Percentiles rank a stretch among this genome's conserved stretches.
Evolutionary conservation across 352 stramenopile species (phyloP).

Genomic region (Phytophthora foliorum): DNA sequence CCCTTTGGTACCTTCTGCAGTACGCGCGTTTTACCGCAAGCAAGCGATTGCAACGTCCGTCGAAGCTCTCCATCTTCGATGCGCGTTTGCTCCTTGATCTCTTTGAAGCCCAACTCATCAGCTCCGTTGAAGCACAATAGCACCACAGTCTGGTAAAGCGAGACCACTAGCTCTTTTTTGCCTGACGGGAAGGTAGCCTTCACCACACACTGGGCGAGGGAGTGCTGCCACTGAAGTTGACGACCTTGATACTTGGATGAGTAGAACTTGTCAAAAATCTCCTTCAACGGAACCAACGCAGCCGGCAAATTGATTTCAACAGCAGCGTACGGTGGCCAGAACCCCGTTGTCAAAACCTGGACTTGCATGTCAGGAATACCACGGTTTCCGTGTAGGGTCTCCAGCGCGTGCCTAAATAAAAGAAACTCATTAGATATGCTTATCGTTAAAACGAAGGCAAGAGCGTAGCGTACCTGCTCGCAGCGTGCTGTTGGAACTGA

Average conservation of each 20-base stretch:
- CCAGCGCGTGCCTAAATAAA: slow-evolving; percentile 53
- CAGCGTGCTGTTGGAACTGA: slow-evolving; percentile 87
- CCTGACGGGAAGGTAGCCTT: slow-evolving; percentile 85
- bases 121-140: slow-evolving; percentile 86
- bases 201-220: slow-evolving; percentile 89
- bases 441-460: background rate
- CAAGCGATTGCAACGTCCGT: slow-evolving; percentile 91
- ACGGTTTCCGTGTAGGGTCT: slow-evolving; percentile 47
- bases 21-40: slow-evolving; percentile 91
- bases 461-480: slow-evolving; percentile 64
- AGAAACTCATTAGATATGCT: slow-evolving; percentile 4
- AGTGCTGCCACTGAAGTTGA: slow-evolving; percentile 93
- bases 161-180: slow-evolving; percentile 91
- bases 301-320: slow-evolving; percentile 86
- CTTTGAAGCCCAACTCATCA: slow-evolving; percentile 78
- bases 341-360: slow-evolving; percentile 97
- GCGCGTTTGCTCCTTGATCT: slow-evolving; percentile 89
- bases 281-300: slow-evolving; percentile 68
- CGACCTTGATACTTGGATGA: slow-evolving; percentile 89
- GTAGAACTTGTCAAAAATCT: slow-evolving; percentile 93
- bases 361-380: slow-evolving; percentile 94
- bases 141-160: slow-evolving; percentile 90
- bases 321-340: slow-evolving; percentile 96
- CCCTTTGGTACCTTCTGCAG: slow-evolving; percentile 90
- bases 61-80: slow-evolving; percentile 93